Evolutionary conservation across 1,139 yeast genomes (phyloP).

Genomic region (Sugiyamaella neomexicana): DNA sequence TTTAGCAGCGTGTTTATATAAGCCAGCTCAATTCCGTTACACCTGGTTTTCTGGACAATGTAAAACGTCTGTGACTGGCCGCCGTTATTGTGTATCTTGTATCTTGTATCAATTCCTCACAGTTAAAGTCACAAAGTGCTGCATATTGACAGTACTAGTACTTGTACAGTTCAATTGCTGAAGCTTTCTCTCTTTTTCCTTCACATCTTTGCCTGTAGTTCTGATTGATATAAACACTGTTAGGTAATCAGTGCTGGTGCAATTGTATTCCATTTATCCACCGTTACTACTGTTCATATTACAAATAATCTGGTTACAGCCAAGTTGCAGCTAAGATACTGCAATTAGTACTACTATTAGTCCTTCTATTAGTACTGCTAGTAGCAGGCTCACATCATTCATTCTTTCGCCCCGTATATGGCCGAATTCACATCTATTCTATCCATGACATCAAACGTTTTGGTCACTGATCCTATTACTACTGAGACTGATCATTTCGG

Average conservation of each 20-base stretch:
- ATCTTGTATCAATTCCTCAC: too few relatives aligned
- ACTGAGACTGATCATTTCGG: not conserved
- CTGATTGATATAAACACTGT: too few relatives aligned
- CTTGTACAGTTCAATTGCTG: too few relatives aligned
- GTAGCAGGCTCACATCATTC: not conserved
- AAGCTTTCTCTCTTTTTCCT: too few relatives aligned
- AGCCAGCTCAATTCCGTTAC: not conserved
- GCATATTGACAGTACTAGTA: not conserved
- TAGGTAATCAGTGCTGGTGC: too few relatives aligned
- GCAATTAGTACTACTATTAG: not conserved
- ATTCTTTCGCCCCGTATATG: not conserved
- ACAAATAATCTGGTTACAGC: not conserved
- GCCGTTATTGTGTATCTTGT: too few relatives aligned
- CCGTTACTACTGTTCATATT: not conserved
- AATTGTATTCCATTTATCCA: not conserved
- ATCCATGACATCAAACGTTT: not conserved
- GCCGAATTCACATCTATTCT: not conserved
- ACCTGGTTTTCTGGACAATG: constrained; percentile 2
- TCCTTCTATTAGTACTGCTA: not conserved
- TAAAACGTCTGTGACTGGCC: not conserved
- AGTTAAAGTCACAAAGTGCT: not conserved
- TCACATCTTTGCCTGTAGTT: too few relatives aligned
- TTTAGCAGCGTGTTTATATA: constrained; percentile 1
- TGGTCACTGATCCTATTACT: not conserved
- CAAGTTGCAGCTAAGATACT: not conserved